Evolutionary conservation across 352 stramenopile genomes (phyloP), one percentile per base, ranked within the genome.

Genomic region (Phytophthora rubi): DNA sequence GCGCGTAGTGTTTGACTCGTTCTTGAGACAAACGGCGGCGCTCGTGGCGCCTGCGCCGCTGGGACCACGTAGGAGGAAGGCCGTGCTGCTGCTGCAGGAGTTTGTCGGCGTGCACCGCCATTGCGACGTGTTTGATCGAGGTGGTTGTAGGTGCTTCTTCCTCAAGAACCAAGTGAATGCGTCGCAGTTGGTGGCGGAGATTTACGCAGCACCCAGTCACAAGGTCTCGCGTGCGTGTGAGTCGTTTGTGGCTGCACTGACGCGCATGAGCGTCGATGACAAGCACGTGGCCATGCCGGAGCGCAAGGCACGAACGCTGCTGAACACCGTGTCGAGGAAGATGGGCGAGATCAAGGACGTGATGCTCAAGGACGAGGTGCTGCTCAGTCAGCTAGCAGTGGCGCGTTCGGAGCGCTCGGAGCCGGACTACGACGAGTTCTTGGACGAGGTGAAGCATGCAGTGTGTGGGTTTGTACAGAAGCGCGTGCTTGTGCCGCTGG

Each of bases 1-100:
- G 21, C 77, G 79, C 45, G 78, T 87, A 2, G 75, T 89, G n/a
- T 90, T 89, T 54, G 83, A 91, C 66, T 90, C 84, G 68, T 87
- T 90, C 32, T 70, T 92, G 53, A 75, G 82, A 9, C 84, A 92
- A 52, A 90, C 82, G 10, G 82, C 82, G 10, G 80, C 82, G 47
- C 62, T 92, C 18, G 80, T 89, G 15, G 67, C 79, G 8, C 84
- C 84, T 21, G 82, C 77, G 48, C 84, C 84, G 16, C 53, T 92
- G 18, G 84, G 82, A 32, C 82, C 82, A 16, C 79, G 83, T 23
- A 75, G 84, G 21, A 76, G 79, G 52, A 76, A 83, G 49, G 84
- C 77, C 0, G 74, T 92, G 52, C 57, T 80, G 23, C 52, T 89
- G 33, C 53, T 92, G 26, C 84, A 90, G 58, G 79, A 87, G 21